phyloP scores from a whole-genome alignment of 2,329 filamentous ascomycete genomes.

The Colletotrichum aenigma region DNA sequence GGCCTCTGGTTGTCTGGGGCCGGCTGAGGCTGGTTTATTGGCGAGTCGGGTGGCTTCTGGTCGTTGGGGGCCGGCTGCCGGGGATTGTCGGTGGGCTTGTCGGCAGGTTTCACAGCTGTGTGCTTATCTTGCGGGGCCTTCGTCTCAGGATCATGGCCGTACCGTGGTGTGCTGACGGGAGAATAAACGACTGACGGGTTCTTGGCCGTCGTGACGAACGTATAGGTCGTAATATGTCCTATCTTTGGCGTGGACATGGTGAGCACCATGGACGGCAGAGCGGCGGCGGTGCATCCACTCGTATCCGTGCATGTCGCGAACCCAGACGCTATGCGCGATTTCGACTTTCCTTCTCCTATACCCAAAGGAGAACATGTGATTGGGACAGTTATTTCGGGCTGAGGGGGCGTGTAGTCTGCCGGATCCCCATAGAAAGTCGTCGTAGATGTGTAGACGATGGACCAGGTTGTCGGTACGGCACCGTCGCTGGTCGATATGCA shows the following conservation, averaged over 20 bases:
- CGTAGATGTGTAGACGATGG: slow-evolving; percentile 53
- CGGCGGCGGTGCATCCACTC: not conserved
- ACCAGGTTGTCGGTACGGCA: slow-evolving; percentile 36
- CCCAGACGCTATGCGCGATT: not conserved
- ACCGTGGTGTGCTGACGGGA: slow-evolving; percentile 13
- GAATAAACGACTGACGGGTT: slow-evolving; percentile 54
- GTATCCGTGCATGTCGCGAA: not conserved
- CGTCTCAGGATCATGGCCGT: slow-evolving; percentile 11
- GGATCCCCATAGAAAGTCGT: slow-evolving; percentile 52
- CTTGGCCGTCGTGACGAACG: slow-evolving; percentile 58
- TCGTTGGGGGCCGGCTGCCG: not conserved
- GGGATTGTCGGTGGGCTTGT: not conserved
- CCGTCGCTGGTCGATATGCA: not conserved
- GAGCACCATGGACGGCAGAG: not conserved
- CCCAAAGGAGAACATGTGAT: not conserved
- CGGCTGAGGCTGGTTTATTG: not conserved
- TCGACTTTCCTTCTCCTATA: not conserved
- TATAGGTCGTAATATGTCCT: slow-evolving; percentile 33
- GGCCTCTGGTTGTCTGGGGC: not conserved
- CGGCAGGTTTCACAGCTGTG: not conserved
- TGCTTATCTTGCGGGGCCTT: not conserved
- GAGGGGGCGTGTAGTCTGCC: slow-evolving; percentile 51
- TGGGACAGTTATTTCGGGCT: slow-evolving; percentile 42
- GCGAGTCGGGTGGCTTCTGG: slow-evolving; percentile 10
- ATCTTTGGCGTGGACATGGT: slow-evolving; percentile 19